Conservation (phyloP, 768 basidiomycete genomes). For the Serpula lacrymans region DNA sequence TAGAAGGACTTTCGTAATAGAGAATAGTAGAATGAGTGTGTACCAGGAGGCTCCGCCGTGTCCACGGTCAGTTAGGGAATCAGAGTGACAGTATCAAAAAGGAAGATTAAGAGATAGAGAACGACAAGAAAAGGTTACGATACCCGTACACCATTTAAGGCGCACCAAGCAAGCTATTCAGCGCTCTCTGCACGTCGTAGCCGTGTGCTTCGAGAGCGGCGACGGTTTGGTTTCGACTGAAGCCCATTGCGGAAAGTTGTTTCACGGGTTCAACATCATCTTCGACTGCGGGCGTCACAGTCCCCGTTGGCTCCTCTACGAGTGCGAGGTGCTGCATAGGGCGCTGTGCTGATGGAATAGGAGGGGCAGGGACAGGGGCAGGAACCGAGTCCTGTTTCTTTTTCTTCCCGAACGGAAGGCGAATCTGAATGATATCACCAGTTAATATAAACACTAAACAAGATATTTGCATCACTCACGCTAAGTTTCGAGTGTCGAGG, state of each 20-base stretch:
- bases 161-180: constrained; percentile 66
- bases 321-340: constrained; percentile 40
- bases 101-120: constrained; percentile 15
- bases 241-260: constrained; percentile 87
- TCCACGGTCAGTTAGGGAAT: constrained; percentile 13
- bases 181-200: constrained; percentile 76
- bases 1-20: no score
- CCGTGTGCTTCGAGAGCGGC: constrained; percentile 79
- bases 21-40: no score
- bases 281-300: constrained; percentile 50
- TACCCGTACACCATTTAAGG: constrained; percentile 11
- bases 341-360: constrained; percentile 24
- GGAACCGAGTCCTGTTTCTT: constrained; percentile 60
- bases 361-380: constrained; percentile 33
- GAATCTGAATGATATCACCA: constrained; percentile 46
- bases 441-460: constrained; percentile 5
- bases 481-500: constrained; percentile 71
- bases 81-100: constrained; percentile 3
- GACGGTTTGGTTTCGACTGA: constrained; percentile 78
- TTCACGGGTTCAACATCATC: constrained; percentile 78
- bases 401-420: constrained; percentile 74
- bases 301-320: constrained; percentile 40
- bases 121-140: constrained; percentile 12
- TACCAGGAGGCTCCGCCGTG: constrained; percentile 5
- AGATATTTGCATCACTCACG: constrained; percentile 42